Evolutionary conservation across 768 basidiomycete species (phyloP).

Genomic region (Kwoniella dendrophila): DNA sequence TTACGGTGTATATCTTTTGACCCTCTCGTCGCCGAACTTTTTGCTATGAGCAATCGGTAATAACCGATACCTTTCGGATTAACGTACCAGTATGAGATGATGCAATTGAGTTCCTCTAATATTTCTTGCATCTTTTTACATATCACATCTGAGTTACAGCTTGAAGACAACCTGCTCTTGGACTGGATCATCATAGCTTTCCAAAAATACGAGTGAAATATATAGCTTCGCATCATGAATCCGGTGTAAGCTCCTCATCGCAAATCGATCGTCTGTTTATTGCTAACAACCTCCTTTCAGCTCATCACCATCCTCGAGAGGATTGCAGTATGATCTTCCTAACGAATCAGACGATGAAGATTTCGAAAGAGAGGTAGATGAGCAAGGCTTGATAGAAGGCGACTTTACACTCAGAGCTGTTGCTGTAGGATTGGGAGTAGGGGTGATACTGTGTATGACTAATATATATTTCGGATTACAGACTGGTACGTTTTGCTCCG

Average conservation of each 20-base stretch:
- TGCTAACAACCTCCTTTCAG: not conserved
- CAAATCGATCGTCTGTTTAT: not conserved
- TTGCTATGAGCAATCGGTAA: not conserved
- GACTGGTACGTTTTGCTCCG: slow-evolving; percentile 26
- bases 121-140: too few species aligned
- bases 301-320: slow-evolving; percentile 18
- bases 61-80: not conserved
- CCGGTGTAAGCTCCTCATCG: slow-evolving; percentile 9
- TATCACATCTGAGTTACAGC: too few species aligned
- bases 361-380: slow-evolving; percentile 10
- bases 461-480: slow-evolving; percentile 64
- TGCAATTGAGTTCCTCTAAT: too few species aligned
- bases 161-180: too few species aligned
- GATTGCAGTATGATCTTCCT: slow-evolving; percentile 1
- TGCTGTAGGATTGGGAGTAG: slow-evolving; percentile 66
- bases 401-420: slow-evolving; percentile 64
- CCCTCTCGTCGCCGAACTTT: not conserved
- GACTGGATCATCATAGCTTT: too few species aligned
- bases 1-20: slow-evolving; percentile 26
- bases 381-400: slow-evolving; percentile 34
- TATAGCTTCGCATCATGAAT: slow-evolving; percentile 16
- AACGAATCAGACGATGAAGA: slow-evolving; percentile 30
- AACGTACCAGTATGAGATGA: too few species aligned
- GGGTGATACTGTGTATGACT: slow-evolving; percentile 72
- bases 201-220: too few species aligned